A percentile compares a stretch with the other conserved stretches of the same genome.
Evolutionary conservation across 2,329 filamentous ascomycete species (phyloP).

Genomic region (Fusarium pseudocircinatum): DNA sequence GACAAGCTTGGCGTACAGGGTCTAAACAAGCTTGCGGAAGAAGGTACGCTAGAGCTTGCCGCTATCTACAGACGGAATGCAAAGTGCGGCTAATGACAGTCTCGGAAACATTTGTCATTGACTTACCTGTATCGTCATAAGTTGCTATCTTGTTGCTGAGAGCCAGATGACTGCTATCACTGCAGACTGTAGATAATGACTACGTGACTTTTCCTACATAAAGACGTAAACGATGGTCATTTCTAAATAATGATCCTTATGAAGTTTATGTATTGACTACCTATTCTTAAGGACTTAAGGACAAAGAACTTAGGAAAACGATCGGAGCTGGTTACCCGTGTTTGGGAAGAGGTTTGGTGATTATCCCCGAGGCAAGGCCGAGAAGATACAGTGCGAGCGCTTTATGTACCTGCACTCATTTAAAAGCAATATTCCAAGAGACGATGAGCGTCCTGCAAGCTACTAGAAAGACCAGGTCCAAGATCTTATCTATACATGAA

Average conservation of each 20-base stretch:
- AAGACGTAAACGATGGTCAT: fast-evolving
- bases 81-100: no score
- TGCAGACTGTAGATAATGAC: fast-evolving
- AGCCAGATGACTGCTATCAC: fast-evolving
- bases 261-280: no score
- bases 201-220: fast-evolving
- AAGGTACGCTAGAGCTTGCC: not conserved
- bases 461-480: fast-evolving
- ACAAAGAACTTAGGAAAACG: not conserved
- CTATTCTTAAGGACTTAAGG: fast-evolving
- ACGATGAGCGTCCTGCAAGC: fast-evolving
- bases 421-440: fast-evolving
- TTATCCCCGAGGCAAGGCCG: no score
- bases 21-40: not conserved
- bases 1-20: not conserved
- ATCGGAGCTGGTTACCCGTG: no score
- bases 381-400: no score
- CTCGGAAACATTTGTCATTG: not conserved
- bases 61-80: not conserved
- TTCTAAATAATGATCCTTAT: fast-evolving
- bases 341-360: not conserved
- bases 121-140: fast-evolving
- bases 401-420: no score
- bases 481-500: not conserved
- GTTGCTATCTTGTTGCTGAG: not conserved